Conservation (phyloP, 768 basidiomycete genomes). For the Austroboletus festivus region DNA sequence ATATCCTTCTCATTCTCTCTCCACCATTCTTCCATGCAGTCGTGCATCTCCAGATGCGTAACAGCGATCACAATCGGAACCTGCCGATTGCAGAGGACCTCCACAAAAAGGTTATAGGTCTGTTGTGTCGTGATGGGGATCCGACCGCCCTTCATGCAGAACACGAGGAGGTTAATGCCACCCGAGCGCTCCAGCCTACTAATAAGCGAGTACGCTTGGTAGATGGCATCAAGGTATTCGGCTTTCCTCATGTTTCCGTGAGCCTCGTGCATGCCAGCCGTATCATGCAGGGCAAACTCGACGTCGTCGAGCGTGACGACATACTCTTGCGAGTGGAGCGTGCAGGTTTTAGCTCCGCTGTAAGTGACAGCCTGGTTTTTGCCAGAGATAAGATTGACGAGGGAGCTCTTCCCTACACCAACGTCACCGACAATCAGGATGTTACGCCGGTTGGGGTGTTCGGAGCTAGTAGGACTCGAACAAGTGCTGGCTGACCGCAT, state of each 20-base stretch:
- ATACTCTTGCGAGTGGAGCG: constrained; percentile 30
- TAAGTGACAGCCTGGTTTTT: constrained; percentile 27
- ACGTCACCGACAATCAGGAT: constrained; percentile 29
- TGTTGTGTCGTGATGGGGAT: constrained; percentile 24
- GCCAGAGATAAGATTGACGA: constrained; percentile 39
- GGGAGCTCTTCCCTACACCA: constrained; percentile 38
- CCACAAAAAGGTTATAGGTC: constrained; percentile 34
- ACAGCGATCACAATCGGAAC: constrained; percentile 34
- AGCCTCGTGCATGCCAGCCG: constrained; percentile 29
- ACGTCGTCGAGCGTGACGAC: constrained; percentile 13
- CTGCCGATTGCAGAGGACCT: constrained; percentile 37
- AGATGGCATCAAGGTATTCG: constrained; percentile 26
- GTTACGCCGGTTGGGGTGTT: constrained; percentile 17
- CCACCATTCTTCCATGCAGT: constrained; percentile 41
- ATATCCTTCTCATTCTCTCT: constrained; percentile 33
- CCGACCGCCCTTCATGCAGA: constrained; percentile 30
- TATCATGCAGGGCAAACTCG: constrained; percentile 24
- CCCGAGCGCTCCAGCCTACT: constrained; percentile 25
- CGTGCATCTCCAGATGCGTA: constrained; percentile 34
- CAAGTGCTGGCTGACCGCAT: constrained; percentile 13
- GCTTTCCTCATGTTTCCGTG: constrained; percentile 19
- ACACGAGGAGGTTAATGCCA: constrained; percentile 29
- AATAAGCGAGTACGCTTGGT: constrained; percentile 34
- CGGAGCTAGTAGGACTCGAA: constrained; percentile 13
- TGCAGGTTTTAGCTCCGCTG: constrained; percentile 33